phyloP scores from a whole-genome alignment of 345 rosid genomes.

The Populus deltoides region DNA sequence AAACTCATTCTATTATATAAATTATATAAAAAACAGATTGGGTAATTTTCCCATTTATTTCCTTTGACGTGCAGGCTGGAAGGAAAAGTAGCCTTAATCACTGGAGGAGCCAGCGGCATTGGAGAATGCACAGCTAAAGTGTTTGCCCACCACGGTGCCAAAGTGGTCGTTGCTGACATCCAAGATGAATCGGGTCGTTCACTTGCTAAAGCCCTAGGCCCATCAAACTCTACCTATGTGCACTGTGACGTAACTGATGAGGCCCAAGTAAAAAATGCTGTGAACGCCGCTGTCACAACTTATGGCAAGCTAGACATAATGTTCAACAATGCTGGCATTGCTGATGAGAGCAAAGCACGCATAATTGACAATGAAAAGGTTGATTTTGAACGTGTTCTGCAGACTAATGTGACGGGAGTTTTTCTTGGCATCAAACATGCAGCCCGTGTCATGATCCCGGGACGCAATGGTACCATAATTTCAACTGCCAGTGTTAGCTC shows the following conservation, averaged over 20 bases:
- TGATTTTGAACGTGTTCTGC: conserved; percentile 41
- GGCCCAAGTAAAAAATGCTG: conserved; percentile 21
- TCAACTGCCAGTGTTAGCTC: conserved; percentile 39
- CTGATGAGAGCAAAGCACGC: conserved; percentile 20
- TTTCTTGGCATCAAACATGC: conserved; percentile 48
- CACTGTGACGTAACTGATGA: conserved; percentile 40
- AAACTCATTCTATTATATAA: no score
- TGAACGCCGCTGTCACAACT: conserved; percentile 28
- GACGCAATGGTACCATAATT: conserved; percentile 36
- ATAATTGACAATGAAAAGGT: conserved; percentile 37
- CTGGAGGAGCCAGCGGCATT: conserved; percentile 35
- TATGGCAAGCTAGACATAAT: conserved; percentile 43
- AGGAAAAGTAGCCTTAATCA: conserved; percentile 37
- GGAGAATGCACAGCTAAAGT: conserved; percentile 27
- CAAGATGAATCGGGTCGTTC: conserved; percentile 28
- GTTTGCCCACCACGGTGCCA: conserved; percentile 32
- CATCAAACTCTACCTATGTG: conserved; percentile 19
- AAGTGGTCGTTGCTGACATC: conserved; percentile 30
- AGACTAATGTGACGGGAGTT: conserved; percentile 36
- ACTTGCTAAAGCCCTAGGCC: conserved; percentile 20
- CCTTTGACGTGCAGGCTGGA: conserved; percentile 20
- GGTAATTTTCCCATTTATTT: neutral
- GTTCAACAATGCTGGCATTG: conserved; percentile 47
- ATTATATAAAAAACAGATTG: neutral
- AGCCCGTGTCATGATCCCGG: conserved; percentile 38